A percentile compares a stretch with the other conserved stretches of the same genome.
Evolutionary conservation across 495 filamentous ascomycete genomes (phyloP).

Genomic region (Trichoderma reesei): DNA sequence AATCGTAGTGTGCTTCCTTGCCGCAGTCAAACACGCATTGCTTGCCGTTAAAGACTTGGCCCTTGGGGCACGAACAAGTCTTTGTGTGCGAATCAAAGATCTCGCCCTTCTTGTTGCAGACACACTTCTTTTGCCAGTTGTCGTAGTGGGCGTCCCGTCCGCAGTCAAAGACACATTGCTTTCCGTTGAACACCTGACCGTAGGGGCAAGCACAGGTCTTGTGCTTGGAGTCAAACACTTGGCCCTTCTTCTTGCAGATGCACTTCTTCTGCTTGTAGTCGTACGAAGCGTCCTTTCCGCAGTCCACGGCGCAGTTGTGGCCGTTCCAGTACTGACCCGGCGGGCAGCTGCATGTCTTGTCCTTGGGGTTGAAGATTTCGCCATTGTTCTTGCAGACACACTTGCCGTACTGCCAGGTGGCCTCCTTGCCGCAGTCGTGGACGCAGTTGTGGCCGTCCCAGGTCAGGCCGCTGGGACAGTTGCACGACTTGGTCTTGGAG

Average conservation of each 20-base stretch:
- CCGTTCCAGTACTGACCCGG: slow-evolving; percentile 5
- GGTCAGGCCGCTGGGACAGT: not conserved
- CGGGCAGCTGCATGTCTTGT: not conserved
- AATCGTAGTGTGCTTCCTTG: not conserved
- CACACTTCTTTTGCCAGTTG: not conserved
- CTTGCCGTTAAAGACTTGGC: not conserved
- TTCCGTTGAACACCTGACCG: not conserved
- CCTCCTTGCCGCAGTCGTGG: slow-evolving; percentile 4
- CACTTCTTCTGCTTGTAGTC: slow-evolving; percentile 2
- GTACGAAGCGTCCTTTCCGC: slow-evolving; percentile 6
- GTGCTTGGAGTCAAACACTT: not conserved
- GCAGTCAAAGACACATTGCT: not conserved
- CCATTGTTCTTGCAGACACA: slow-evolving; percentile 5
- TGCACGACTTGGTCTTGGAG: not conserved
- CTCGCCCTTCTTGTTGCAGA: slow-evolving; percentile 5
- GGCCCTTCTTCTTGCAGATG: slow-evolving; percentile 8
- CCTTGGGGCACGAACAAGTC: slow-evolving; percentile 1
- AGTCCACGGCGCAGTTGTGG: not conserved
- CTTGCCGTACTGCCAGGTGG: not conserved
- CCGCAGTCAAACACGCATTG: not conserved
- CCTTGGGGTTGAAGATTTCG: slow-evolving; percentile 1
- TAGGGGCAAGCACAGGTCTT: not conserved
- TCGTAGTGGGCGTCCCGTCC: slow-evolving; percentile 3
- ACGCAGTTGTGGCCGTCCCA: slow-evolving; percentile 4
- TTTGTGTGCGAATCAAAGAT: not conserved